A percentile compares a stretch with the other conserved stretches of the same genome.
Conservation (phyloP, 345 rosid species). For the Eucalyptus viminalis region DNA sequence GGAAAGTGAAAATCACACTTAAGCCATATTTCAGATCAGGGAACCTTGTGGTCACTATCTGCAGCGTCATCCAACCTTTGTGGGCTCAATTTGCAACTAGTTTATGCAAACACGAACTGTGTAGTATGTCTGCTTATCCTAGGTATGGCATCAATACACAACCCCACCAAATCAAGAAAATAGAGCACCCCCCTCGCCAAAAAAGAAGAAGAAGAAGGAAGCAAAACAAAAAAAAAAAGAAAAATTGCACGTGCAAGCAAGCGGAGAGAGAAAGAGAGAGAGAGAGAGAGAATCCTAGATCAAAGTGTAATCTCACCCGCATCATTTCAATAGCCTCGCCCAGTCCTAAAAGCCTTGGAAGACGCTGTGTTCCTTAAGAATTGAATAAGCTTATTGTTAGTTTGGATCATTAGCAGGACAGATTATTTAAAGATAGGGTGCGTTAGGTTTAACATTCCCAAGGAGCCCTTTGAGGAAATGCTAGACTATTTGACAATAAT, state of each 20-base stretch:
- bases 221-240: neutral
- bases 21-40: neutral
- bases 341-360: constrained; percentile 88
- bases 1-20: neutral
- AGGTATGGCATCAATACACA: neutral
- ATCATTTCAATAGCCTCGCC: constrained; percentile 76
- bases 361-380: constrained; percentile 83
- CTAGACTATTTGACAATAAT: fast-evolving
- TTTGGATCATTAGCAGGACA: neutral
- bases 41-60: neutral
- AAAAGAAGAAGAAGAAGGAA: neutral
- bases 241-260: neutral
- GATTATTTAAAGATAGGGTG: neutral
- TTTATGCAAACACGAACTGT: neutral
- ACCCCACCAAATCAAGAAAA: neutral
- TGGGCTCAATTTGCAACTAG: neutral
- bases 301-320: constrained; percentile 30
- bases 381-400: neutral
- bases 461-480: fast-evolving
- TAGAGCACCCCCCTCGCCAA: neutral
- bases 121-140: neutral
- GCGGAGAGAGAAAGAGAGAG: neutral
- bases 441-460: no score
- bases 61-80: neutral
- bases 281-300: neutral